Evolutionary conservation across 78 protist species (phyloP), one percentile per base, ranked within the genome.

Genomic region (Anaeramoeba ignava): DNA sequence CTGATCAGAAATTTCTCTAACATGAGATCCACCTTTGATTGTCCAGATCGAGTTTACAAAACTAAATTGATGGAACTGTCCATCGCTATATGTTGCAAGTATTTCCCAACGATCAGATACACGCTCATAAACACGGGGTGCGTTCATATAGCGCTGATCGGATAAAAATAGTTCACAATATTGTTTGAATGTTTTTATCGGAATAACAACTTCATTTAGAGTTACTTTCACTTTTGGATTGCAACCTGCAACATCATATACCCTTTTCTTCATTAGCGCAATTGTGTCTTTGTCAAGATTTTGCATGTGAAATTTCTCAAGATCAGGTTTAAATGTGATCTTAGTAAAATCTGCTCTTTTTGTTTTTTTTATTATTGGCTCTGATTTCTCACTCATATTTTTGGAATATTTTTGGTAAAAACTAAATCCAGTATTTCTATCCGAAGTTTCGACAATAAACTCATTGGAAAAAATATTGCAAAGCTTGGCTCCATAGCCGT

Each of bases 1-100:
- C 17, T 54, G 73, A 8, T 54, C 73, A 54, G 17, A 8, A 27
- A 54, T 17, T 8, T 54, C 8, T 54, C 17, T 54, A 17, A 17
- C 17, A 17, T 54, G 73, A 8, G 73, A 54, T 8, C 73, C 73
- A 27, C 73, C 73, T 17, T 54, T 54, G 73, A 27, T 27, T 17
- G 99, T 98, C 27, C 82, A 79, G 85, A 98, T 98, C 42, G 92
- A 38, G 87, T 98, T 98, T 82, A 97, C 99, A 86, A 97, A 97
- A 80, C 92, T 68, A 39, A 96, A 85, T 67, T 92, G 93, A 79
- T 89, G 85, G 83, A 89, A 88, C 42, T 41, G 84, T 17, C 90
- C 92, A 23, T 88, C 91, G 33, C 84, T 33, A 36, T 42, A 40
- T 17, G 73, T 17, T 68, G 84, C 33, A n/a, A 41, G 33, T 2